phyloP scores from a whole-genome alignment of 768 basidiomycete genomes.

The Kondoa subrosea region DNA sequence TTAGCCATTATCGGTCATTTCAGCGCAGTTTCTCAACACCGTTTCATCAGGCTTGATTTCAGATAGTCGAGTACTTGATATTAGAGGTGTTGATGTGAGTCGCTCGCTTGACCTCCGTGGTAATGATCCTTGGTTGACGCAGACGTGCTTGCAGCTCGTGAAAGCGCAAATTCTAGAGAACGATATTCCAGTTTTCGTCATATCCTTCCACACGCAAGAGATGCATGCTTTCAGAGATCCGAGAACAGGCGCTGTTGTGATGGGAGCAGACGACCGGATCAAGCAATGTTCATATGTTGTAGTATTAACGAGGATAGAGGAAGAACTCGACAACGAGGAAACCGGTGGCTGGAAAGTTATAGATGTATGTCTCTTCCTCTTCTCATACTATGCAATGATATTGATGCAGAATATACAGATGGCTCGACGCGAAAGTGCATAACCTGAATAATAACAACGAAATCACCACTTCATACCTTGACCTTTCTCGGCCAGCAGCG shows the following conservation, averaged over 20 bases:
- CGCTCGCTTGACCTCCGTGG: slow-evolving; percentile 1
- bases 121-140: not conserved
- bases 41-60: slow-evolving; percentile 75
- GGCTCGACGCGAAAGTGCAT: not conserved
- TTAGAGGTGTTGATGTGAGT: slow-evolving; percentile 87
- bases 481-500: slow-evolving; percentile 11
- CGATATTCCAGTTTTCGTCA: slow-evolving; percentile 68
- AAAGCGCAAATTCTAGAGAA: slow-evolving; percentile 81
- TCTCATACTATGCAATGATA: not conserved
- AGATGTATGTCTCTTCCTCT: slow-evolving; percentile 45
- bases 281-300: slow-evolving; percentile 88
- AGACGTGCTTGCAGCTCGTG: slow-evolving; percentile 43
- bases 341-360: slow-evolving; percentile 98
- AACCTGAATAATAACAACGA: not conserved
- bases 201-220: slow-evolving; percentile 87
- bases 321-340: slow-evolving; percentile 74
- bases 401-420: not conserved
- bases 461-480: slow-evolving; percentile 1
- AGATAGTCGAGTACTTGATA: slow-evolving; percentile 87
- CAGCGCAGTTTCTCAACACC: slow-evolving; percentile 94
- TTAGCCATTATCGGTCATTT: slow-evolving; percentile 91
- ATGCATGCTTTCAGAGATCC: slow-evolving; percentile 77
- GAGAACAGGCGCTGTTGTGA: slow-evolving; percentile 65
- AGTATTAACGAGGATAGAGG: slow-evolving; percentile 70
- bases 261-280: slow-evolving; percentile 77